Evolutionary conservation across 495 filamentous ascomycete species (phyloP).

Genomic region (Penicillium roqueforti): DNA sequence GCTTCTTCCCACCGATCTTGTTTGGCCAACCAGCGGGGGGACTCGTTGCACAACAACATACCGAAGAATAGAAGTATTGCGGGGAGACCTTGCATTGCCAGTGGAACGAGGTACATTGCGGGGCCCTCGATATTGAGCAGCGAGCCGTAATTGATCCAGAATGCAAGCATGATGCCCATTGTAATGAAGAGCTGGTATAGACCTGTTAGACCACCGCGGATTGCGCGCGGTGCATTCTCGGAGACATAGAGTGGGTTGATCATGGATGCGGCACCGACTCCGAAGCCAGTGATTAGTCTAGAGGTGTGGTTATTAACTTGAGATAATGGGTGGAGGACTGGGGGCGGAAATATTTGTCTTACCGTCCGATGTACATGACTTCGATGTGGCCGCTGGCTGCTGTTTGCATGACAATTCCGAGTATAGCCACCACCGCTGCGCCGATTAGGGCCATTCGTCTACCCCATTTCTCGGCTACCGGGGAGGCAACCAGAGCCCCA

Average conservation of each 20-base stretch:
- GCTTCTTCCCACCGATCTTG: constrained; percentile 68
- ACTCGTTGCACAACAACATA: constrained; percentile 61
- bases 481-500: constrained; percentile 56
- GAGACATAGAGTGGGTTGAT: constrained; percentile 55
- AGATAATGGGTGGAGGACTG: neutral
- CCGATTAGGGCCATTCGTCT: constrained; percentile 50
- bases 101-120: constrained; percentile 61
- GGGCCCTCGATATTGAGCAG: constrained; percentile 49
- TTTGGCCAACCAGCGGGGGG: constrained; percentile 66
- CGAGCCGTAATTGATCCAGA: constrained; percentile 62
- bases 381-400: constrained; percentile 49
- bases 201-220: constrained; percentile 65
- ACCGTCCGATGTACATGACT: constrained; percentile 62
- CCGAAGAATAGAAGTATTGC: constrained; percentile 56
- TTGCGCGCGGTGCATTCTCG: constrained; percentile 68
- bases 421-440: constrained; percentile 36
- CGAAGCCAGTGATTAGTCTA: constrained; percentile 60
- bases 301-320: neutral
- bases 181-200: constrained; percentile 67
- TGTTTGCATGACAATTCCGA: constrained; percentile 63
- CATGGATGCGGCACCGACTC: constrained; percentile 62
- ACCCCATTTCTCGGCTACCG: constrained; percentile 54
- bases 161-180: constrained; percentile 62
- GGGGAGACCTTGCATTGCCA: constrained; percentile 63
- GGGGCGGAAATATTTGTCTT: neutral